Evolutionary conservation across 805 yeast species (phyloP).

Genomic region (Pichia exigua): DNA sequence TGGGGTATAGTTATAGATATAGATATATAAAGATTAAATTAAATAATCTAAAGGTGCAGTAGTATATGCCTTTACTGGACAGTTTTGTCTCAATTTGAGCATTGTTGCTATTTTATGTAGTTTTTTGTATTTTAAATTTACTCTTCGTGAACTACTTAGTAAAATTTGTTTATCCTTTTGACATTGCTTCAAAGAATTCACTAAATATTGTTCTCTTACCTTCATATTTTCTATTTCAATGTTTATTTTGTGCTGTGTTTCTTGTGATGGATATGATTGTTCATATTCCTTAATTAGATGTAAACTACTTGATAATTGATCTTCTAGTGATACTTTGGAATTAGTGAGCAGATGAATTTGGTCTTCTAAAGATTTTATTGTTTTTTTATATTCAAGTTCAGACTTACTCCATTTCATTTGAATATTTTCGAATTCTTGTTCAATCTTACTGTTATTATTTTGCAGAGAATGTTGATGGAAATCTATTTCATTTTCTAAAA

Average conservation of each 20-base stretch:
- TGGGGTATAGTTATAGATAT: not conserved
- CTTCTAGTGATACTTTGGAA: not conserved
- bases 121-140: slow-evolving; percentile 8
- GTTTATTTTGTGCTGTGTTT: not conserved
- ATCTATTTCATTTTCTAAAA: slow-evolving; percentile 18
- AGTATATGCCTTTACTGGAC: slow-evolving; percentile 4
- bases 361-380: not conserved
- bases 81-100: slow-evolving; percentile 10
- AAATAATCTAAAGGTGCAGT: slow-evolving; percentile 7
- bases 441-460: not conserved
- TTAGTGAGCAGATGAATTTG: not conserved
- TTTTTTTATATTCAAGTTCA: not conserved
- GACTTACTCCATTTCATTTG: not conserved
- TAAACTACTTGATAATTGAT: not conserved
- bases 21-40: not conserved
- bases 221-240: not conserved
- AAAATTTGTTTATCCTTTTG: not conserved
- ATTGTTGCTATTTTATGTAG: slow-evolving; percentile 19
- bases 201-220: not conserved
- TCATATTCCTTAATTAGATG: not conserved
- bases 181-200: not conserved
- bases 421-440: not conserved
- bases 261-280: not conserved
- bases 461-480: not conserved
- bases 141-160: not conserved